Base-by-base conservation (phyloP, 1,139 yeast species). In the Pichia sp. region DNA sequence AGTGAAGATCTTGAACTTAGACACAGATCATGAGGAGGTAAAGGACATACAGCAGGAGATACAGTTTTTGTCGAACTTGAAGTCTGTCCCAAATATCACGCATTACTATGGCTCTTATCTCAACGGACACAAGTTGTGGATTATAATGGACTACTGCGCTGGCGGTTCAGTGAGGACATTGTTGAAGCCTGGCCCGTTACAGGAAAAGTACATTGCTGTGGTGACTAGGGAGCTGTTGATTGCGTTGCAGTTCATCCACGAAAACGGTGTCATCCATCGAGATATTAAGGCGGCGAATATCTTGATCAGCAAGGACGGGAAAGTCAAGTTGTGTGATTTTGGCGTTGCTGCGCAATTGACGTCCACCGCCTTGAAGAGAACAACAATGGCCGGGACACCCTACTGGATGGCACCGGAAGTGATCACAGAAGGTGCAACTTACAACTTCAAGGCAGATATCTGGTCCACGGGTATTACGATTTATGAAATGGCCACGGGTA, bases 361-460 rank as follows among this genome's bases (percentile, higher is more conserved):
- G 1, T 79, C 92, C n/a, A 81, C 85, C 45, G 83, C 85, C 36
- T 71, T 84, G 50, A 87, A 92, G 67, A 78, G 99, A 64, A 89
- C 93, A 45, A 93, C 99, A 0, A 90, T 93, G 82, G 98, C 96
- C 0, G 99, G 99, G 5, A 95, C 99, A 0, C 99, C 99, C 0
- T 95, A 92, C 69, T 95, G 99, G 99, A 95, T 95, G 99, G 99
- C 99, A 0, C 99, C 99, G 0, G 99, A 93, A 69, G 99, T 93
- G 30, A 93, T 93, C 47, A 81, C 92, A 67, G 98, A 93, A 68
- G 99, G 99, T 36, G 68, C 70, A 8, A 62, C 66, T 8, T 95
- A 95, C 69, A 85, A 90, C 61, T 87, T 79, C 65, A 82, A 88
- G 64, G 97, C 99, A 0, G 99, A 95, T 68, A 82, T 93, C 5